These are phyloP conservation scores for Podila minutissima DNA, from an alignment of 192 early-diverging fungal species.

Conservation along the genomic window DNA sequence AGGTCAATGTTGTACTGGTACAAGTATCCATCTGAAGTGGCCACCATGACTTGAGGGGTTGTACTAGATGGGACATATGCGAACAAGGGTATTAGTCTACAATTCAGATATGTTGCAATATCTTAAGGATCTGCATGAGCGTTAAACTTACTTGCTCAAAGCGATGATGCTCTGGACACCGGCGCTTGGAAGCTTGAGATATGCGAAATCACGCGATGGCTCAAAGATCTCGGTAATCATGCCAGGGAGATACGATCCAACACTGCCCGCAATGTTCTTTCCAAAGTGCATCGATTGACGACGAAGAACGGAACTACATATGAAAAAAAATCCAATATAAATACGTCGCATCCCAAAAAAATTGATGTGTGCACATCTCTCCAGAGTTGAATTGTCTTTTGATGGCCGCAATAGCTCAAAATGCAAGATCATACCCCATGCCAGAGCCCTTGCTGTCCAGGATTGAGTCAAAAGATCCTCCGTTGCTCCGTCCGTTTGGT, in stretches of 20 bases:
- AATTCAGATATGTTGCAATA: background rate
- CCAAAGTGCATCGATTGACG: constrained; percentile 68
- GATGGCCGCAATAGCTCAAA: background rate
- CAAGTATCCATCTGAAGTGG: constrained; percentile 90
- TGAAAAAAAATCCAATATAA: constrained; percentile 4
- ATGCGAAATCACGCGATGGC: constrained; percentile 94
- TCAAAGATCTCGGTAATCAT: constrained; percentile 94
- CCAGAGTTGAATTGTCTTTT: background rate
- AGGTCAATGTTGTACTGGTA: constrained; percentile 91
- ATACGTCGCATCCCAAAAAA: background rate
- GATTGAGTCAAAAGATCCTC: constrained; percentile 17
- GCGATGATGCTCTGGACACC: constrained; percentile 82
- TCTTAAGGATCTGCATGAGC: background rate
- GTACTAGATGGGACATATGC: constrained; percentile 44
- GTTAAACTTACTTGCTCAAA: constrained; percentile 67
- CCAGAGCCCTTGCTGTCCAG: constrained; percentile 16
- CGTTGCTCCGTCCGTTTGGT: constrained; percentile 11
- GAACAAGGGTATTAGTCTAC: constrained; percentile 6
- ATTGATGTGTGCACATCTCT: background rate
- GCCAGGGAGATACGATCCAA: constrained; percentile 89
- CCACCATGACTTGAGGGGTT: constrained; percentile 87
- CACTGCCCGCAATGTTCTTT: constrained; percentile 79
- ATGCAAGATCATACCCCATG: constrained; percentile 16
- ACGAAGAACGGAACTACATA: constrained; percentile 60
- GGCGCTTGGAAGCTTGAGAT: constrained; percentile 84